Conservation (phyloP, 1,284 basidiomycete species). For the Afroboletus lepidellus region DNA sequence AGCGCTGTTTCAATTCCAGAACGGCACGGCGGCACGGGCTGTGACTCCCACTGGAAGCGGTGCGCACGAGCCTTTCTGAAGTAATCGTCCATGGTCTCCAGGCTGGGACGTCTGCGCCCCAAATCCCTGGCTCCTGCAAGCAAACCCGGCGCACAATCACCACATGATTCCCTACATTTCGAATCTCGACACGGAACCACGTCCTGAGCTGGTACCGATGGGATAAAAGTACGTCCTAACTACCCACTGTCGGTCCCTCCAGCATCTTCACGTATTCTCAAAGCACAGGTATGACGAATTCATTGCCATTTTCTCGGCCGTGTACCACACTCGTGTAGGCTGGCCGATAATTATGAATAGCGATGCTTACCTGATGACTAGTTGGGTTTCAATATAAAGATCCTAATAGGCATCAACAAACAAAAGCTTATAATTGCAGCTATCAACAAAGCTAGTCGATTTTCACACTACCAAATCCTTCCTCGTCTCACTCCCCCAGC, state of each 20-base stretch:
- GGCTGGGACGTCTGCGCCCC: slow-evolving; percentile 3
- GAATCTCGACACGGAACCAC: neutral
- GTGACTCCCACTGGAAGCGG: slow-evolving; percentile 17
- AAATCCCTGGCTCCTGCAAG: slow-evolving; percentile 1
- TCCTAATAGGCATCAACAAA: slow-evolving; percentile 41
- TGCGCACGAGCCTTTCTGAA: slow-evolving; percentile 25
- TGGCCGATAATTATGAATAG: slow-evolving; percentile 25
- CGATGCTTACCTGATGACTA: slow-evolving; percentile 35
- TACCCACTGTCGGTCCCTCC: neutral
- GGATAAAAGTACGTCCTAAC: slow-evolving; percentile 9
- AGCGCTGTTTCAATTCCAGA: slow-evolving; percentile 22
- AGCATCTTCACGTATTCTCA: neutral
- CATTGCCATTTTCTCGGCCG: slow-evolving; percentile 5
- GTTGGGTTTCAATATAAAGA: slow-evolving; percentile 39
- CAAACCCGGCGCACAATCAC: neutral
- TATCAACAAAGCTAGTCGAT: slow-evolving; percentile 39
- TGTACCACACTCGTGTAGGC: slow-evolving; percentile 13
- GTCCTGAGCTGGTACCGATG: neutral
- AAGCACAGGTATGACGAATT: slow-evolving; percentile 11
- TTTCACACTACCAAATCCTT: slow-evolving; percentile 38
- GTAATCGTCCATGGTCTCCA: slow-evolving; percentile 24
- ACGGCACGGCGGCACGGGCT: slow-evolving; percentile 31
- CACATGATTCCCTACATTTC: slow-evolving; percentile 1
- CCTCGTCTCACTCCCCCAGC: slow-evolving; percentile 28
- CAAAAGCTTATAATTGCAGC: slow-evolving; percentile 42